Evolutionary conservation across 129 eudicot genomes (phyloP), one percentile per base, ranked within the genome.

Genomic region (Glebionis coronaria): DNA sequence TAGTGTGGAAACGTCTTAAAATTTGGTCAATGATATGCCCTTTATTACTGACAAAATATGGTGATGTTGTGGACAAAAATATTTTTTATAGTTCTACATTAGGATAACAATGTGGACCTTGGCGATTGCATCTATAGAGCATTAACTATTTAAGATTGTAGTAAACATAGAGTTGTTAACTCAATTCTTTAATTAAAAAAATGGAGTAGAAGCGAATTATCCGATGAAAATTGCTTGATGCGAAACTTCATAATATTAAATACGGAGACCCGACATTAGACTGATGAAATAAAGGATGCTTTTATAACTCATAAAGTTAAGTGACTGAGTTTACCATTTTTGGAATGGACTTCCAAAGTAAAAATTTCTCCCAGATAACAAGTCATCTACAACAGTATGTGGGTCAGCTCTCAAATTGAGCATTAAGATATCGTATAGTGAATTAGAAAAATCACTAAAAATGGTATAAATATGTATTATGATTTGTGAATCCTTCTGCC

Each of bases 291-390:
- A n/a, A n/a, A n/a, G 3, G 53, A n/a, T 44, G 65, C 67, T 45
- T 18, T 44, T 56, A 73, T 61, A 21, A 60, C 57, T 61, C 61
- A 46, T 64, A 44, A 55, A 51, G 69, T 44, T 23, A 47, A 64
- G 38, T 9, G 63, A 9, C 44, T 51, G 21, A 68, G 81, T 80
- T 70, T 82, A 77, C 98, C 98, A 93, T 75, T 86, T 81, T 13
- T 44, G 20, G 49, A 84, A 82, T 73, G 95, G 90, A 77, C 86
- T 93, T 56, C 98, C 97, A 55, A 93, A 93, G 76, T 75, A 76
- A 47, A 88, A 74, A 75, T 86, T 88, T 58, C 82, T 82, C 78
- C 95, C 98, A 25, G n/a, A n/a, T n/a, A n/a, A n/a, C n/a, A n/a
- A n/a, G n/a, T n/a, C n/a, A n/a, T n/a, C n/a, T n/a, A n/a, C 90